Evolutionary conservation across 1,284 basidiomycete species (phyloP).

Genomic region (Mycena sp.): DNA sequence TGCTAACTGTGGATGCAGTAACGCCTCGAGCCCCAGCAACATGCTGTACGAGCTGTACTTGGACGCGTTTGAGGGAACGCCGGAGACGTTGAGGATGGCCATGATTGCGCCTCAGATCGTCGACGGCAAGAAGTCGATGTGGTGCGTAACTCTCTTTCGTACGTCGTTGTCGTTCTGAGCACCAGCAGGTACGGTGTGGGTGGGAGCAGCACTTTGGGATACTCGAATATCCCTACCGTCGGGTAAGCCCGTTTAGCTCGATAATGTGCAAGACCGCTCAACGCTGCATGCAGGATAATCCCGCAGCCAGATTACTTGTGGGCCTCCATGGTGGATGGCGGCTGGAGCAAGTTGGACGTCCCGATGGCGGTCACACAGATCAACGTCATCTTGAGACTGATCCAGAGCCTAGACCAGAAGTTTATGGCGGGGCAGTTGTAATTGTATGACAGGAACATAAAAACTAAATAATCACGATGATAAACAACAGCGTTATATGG

Average conservation of each 20-base stretch:
- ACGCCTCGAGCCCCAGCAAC: slow-evolving; percentile 33
- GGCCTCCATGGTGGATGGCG: slow-evolving; percentile 39
- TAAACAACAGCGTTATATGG: slow-evolving; percentile 38
- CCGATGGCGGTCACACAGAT: slow-evolving; percentile 38
- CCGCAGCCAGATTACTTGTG: slow-evolving; percentile 43
- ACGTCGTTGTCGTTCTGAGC: no score
- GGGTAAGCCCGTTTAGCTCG: slow-evolving; percentile 29
- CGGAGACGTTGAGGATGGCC: slow-evolving; percentile 39
- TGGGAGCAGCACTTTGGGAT: slow-evolving; percentile 38
- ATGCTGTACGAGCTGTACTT: slow-evolving; percentile 36
- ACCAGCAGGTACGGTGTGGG: slow-evolving; percentile 43
- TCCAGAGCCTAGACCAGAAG: slow-evolving; percentile 35
- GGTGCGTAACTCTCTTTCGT: no score
- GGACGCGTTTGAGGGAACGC: slow-evolving; percentile 39
- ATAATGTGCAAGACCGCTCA: neutral
- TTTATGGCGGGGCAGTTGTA: slow-evolving; percentile 23
- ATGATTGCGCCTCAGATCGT: slow-evolving; percentile 39
- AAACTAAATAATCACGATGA: neutral
- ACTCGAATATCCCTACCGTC: slow-evolving; percentile 38
- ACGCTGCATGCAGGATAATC: slow-evolving; percentile 32
- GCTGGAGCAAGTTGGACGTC: slow-evolving; percentile 42
- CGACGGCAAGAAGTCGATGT: slow-evolving; percentile 31
- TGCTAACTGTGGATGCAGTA: slow-evolving; percentile 27
- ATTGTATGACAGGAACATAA: neutral
- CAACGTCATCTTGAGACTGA: slow-evolving; percentile 38